Conservation (phyloP, 495 filamentous ascomycete genomes). For the Monascus purpureus region DNA sequence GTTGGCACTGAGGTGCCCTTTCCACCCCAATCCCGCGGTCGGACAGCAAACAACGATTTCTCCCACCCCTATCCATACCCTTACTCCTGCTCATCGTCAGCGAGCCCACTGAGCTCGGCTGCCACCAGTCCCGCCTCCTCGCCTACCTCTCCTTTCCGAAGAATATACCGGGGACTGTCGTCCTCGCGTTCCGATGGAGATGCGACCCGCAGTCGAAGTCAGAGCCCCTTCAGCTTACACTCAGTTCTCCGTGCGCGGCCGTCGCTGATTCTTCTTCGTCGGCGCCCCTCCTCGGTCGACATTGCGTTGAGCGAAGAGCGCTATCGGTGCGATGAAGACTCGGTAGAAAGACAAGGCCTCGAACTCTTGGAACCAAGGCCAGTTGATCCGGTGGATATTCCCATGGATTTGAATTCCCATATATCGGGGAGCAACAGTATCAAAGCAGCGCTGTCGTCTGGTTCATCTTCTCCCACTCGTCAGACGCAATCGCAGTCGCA, state of each 20-base stretch:
- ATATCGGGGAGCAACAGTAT: constrained; percentile 2
- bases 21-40: constrained; percentile 3
- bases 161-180: constrained; percentile 7
- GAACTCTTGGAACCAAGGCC: constrained; percentile 33
- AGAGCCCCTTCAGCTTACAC: constrained; percentile 19
- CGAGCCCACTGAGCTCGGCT: constrained; percentile 14
- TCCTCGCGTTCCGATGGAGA: constrained; percentile 4
- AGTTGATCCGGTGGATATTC: constrained; percentile 15
- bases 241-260: constrained; percentile 21
- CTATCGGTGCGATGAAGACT: constrained; percentile 20
- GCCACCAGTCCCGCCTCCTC: constrained; percentile 13
- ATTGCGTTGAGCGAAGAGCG: constrained; percentile 28
- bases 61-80: constrained; percentile 12
- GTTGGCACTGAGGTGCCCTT: constrained; percentile 5
- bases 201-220: constrained; percentile 8
- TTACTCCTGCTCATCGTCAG: constrained; percentile 7
- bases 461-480: background rate
- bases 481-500: constrained; percentile 1
- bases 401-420: constrained; percentile 12
- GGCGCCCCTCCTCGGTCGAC: constrained; percentile 30
- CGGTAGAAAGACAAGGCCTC: constrained; percentile 26
- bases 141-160: constrained; percentile 15
- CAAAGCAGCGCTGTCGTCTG: background rate
- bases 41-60: constrained; percentile 5
- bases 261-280: constrained; percentile 21